Evolutionary conservation across 306 rosid species (phyloP).

Genomic region (Sesbania bispinosa): DNA sequence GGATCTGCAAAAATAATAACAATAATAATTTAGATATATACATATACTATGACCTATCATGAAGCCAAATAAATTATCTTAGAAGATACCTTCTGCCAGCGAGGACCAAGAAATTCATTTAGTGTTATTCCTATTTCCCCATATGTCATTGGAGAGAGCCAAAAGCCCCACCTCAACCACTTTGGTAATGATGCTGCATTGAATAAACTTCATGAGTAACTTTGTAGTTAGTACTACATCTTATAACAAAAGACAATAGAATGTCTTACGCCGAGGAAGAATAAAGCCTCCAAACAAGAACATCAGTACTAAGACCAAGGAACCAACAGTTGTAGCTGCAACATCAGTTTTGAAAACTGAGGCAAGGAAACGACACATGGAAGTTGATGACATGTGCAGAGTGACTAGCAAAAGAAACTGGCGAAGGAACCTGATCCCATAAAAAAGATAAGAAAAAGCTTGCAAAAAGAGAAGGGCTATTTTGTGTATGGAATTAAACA

Average conservation of each 20-base stretch:
- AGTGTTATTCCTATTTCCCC: slow-evolving; percentile 55
- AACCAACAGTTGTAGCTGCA: slow-evolving; percentile 48
- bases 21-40: not conserved
- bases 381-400: slow-evolving; percentile 54
- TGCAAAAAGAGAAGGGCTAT: not conserved
- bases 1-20: slow-evolving; percentile 34
- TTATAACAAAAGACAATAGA: not conserved
- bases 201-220: slow-evolving; percentile 25
- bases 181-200: slow-evolving; percentile 54
- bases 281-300: slow-evolving; percentile 66
- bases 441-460: slow-evolving; percentile 22
- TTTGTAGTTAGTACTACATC: not conserved
- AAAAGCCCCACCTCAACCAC: slow-evolving; percentile 61
- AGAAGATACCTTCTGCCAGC: slow-evolving; percentile 55
- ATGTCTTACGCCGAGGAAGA: slow-evolving; percentile 49
- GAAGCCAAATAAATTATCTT: too few species aligned
- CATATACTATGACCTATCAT: not conserved
- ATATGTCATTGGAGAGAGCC: slow-evolving; percentile 64
- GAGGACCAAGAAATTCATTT: slow-evolving; percentile 60
- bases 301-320: slow-evolving; percentile 39
- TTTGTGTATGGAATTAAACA: not conserved
- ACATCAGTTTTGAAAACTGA: slow-evolving; percentile 49
- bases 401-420: slow-evolving; percentile 47
- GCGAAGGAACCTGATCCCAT: slow-evolving; percentile 45
- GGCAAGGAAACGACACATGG: slow-evolving; percentile 55